Evolutionary conservation across 208 protist genomes (phyloP).

Genomic region (Naegleria lovaniensis): DNA sequence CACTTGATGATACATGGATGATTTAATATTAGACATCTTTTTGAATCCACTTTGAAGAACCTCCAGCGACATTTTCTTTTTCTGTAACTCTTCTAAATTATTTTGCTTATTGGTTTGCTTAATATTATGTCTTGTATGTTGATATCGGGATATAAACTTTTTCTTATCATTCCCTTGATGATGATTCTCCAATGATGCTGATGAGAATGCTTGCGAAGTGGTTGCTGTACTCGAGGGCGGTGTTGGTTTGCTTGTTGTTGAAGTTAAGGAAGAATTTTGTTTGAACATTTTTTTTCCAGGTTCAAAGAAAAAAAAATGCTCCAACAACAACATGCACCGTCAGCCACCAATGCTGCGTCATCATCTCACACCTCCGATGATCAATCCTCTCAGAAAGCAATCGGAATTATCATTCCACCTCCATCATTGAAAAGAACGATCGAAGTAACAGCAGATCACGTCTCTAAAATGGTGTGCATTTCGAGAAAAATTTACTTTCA

Average conservation of each 20-base stretch:
- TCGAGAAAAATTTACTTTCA: background rate
- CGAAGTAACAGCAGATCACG: background rate
- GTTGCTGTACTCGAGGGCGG: no score
- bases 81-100: background rate
- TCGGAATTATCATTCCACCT: conserved; percentile 23
- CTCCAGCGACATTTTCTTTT: background rate
- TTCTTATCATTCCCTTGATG: background rate
- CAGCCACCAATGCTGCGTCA: no score
- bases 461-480: background rate
- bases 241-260: no score
- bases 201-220: no score
- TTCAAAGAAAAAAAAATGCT: no score
- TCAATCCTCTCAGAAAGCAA: background rate
- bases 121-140: background rate
- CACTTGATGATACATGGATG: background rate
- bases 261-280: no score
- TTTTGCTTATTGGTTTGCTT: background rate
- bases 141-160: background rate
- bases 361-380: no score
- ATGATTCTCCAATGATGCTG: no score
- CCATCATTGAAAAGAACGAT: background rate
- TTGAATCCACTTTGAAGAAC: background rate
- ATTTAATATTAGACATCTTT: background rate
- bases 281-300: no score
- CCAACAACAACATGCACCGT: no score